phyloP scores from a whole-genome alignment of 345 rosid species.

The Populus simonii region DNA sequence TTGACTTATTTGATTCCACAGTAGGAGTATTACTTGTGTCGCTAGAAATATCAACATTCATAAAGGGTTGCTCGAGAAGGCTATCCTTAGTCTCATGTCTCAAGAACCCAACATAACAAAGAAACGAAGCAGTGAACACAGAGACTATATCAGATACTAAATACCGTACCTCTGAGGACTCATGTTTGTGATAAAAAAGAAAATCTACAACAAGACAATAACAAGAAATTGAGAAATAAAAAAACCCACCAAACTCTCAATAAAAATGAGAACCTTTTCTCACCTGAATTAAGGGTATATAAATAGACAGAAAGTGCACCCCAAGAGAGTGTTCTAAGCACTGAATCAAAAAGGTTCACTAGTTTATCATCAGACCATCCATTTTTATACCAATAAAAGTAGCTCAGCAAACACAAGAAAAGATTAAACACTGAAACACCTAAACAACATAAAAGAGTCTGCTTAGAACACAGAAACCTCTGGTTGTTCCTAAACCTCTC shows the following conservation, averaged over 20 bases:
- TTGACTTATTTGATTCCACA: constrained; percentile 12
- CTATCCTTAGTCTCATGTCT: constrained; percentile 28
- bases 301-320: constrained; percentile 42
- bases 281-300: constrained; percentile 26
- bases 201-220: constrained; percentile 55
- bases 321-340: constrained; percentile 61
- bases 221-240: constrained; percentile 53
- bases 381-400: constrained; percentile 62
- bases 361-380: constrained; percentile 50
- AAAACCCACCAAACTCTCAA: constrained; percentile 75
- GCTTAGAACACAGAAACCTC: constrained; percentile 32
- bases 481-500: constrained; percentile 7
- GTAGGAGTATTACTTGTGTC: neutral
- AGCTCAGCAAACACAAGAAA: constrained; percentile 44
- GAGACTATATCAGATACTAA: constrained; percentile 48
- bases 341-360: constrained; percentile 56
- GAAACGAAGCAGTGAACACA: constrained; percentile 41
- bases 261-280: constrained; percentile 38
- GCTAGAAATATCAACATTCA: constrained; percentile 25
- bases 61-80: constrained; percentile 41
- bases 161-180: constrained; percentile 21
- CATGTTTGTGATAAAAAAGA: constrained; percentile 33
- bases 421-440: constrained; percentile 54
- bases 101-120: constrained; percentile 50
- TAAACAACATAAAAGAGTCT: constrained; percentile 45